Base-by-base conservation (phyloP, 2,329 filamentous ascomycete species). In the Tolypocladium ophioglossoides region DNA sequence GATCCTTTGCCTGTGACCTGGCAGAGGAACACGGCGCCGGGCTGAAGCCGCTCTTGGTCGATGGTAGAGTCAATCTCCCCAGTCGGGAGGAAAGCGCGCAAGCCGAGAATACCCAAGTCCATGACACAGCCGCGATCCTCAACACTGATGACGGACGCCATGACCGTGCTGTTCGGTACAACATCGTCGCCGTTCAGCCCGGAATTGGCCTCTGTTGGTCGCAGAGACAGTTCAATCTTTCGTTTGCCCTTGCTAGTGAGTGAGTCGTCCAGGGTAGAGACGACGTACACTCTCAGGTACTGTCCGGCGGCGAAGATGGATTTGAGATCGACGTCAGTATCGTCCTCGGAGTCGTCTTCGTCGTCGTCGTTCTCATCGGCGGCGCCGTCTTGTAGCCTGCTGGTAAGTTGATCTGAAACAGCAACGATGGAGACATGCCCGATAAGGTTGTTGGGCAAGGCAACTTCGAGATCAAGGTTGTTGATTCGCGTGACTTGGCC, bases 51-150 rank as follows among this genome's bases (percentile, higher is more conserved):
- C 18, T 84, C 78, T 58, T 88, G 78, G 6, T 85, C 74, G 20
- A 87, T 74, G 47, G 75, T 77, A 34, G 80, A 67, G 51, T 89
- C 87, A 20, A 96, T 74, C 66, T 96, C 91, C 65, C 87, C 90
- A 57, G 86, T 87, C 6, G 90, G 82, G 65, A 99, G 78, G 72
- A 99, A 99, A 3, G 89, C 94, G 58, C 84, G 85, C 52, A 91
- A 68, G 39, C 82, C 78, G 38, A 84, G 77, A 8, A 97, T 75
- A 20, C 90, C 90, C 39, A 97, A 72, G 62, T 96, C 90, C 90
- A 99, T 96, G 54, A 97, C 82, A 55, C 94, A 80, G 57, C 94
- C 94, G 65, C 96, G 91, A 63, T 99, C 95, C 70, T 99, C 92
- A n/a, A 95, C 86, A 69, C 92, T 99, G 51, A 80, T 72, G 30